Evolutionary conservation across 2,329 filamentous ascomycete genomes (phyloP).

Genomic region (Colletotrichum agaves): DNA sequence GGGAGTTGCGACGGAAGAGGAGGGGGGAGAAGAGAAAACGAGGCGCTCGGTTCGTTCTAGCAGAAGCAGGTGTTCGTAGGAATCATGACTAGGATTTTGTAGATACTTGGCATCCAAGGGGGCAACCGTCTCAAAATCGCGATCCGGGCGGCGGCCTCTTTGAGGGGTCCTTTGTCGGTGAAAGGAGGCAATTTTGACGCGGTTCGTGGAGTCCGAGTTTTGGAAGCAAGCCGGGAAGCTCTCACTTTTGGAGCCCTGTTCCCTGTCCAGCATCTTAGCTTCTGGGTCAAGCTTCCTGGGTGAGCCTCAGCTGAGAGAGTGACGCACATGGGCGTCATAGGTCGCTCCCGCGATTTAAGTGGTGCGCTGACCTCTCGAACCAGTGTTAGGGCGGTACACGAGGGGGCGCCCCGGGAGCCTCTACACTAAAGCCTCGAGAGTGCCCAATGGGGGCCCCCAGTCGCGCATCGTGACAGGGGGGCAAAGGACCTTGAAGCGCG

Average conservation of each 20-base stretch:
- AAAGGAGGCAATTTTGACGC: slow-evolving; percentile 35
- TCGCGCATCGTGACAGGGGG: not conserved
- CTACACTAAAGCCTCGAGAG: slow-evolving; percentile 8
- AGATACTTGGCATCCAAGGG: not conserved
- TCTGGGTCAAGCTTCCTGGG: slow-evolving; percentile 38
- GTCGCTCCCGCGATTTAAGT: slow-evolving; percentile 21
- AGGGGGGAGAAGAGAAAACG: not conserved
- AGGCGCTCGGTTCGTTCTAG: slow-evolving; percentile 13
- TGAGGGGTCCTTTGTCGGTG: slow-evolving; percentile 12
- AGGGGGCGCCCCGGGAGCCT: slow-evolving; percentile 12
- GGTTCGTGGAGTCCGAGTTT: slow-evolving; percentile 34
- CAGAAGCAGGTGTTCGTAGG: not conserved
- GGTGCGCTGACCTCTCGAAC: slow-evolving; percentile 20
- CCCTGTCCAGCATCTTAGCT: slow-evolving; percentile 37
- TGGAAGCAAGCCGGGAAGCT: slow-evolving; percentile 17
- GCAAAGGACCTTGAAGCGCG: slow-evolving; percentile 1
- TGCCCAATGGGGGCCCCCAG: slow-evolving; percentile 9
- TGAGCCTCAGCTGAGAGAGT: slow-evolving; percentile 19
- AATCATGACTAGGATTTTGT: slow-evolving; percentile 19
- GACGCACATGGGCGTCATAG: slow-evolving; percentile 37
- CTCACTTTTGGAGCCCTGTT: slow-evolving; percentile 17
- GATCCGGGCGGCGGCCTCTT: slow-evolving; percentile 30
- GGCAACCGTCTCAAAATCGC: slow-evolving; percentile 5
- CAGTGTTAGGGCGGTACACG: slow-evolving; percentile 29
- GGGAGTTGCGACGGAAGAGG: slow-evolving; percentile 15